phyloP scores from a whole-genome alignment of 805 yeast genomes.

The Candida tibetensis region DNA sequence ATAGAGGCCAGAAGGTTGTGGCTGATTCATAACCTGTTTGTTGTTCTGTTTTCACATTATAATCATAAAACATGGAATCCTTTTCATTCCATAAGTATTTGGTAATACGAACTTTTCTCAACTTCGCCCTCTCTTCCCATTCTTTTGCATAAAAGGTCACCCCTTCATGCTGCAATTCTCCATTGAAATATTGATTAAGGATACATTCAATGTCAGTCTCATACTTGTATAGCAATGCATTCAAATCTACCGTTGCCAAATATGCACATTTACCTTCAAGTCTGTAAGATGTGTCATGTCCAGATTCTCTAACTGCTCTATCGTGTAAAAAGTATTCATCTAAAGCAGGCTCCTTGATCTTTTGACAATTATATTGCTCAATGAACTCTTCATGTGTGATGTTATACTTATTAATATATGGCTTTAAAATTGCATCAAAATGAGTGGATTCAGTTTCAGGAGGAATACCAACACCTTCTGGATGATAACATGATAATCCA shows the following conservation, averaged over 20 bases:
- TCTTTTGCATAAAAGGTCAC: conserved; percentile 43
- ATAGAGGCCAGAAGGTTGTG: conserved; percentile 88
- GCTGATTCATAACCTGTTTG: conserved; percentile 77
- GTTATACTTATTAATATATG: conserved; percentile 63
- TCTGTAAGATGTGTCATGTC: conserved; percentile 92
- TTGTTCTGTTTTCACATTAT: conserved; percentile 55
- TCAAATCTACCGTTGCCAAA: conserved; percentile 87
- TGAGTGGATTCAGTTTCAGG: conserved; percentile 95
- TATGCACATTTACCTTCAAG: conserved; percentile 87
- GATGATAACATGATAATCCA: conserved; percentile 86
- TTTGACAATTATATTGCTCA: conserved; percentile 60
- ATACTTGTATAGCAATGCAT: conserved; percentile 82
- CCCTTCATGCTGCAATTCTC: conserved; percentile 32
- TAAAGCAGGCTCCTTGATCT: conserved; percentile 69
- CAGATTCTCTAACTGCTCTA: conserved; percentile 92
- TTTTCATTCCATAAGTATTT: conserved; percentile 82
- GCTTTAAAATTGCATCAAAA: conserved; percentile 66
- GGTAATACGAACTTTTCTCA: conserved; percentile 54
- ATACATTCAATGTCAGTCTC: conserved; percentile 77
- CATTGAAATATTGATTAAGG: conserved; percentile 55
- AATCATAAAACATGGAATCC: conserved; percentile 78
- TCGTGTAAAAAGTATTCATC: conserved; percentile 90
- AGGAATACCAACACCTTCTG: conserved; percentile 89
- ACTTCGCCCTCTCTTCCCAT: conserved; percentile 64
- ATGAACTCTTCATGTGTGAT: conserved; percentile 60